phyloP scores from a whole-genome alignment of 176 grass and related monocot genomes.

The Raddia distichophylla region DNA sequence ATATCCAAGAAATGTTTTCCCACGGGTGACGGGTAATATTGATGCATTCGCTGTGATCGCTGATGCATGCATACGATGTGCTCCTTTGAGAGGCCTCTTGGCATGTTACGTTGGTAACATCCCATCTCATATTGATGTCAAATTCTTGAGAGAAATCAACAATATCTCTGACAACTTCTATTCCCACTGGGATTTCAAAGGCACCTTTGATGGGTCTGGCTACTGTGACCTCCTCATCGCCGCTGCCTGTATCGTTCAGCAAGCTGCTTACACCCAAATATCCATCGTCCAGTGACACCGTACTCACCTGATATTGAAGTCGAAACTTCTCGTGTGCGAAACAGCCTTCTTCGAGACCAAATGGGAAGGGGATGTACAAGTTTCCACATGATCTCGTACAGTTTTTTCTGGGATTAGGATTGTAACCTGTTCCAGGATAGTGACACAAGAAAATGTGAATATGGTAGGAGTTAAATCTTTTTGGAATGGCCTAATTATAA shows the following conservation, averaged over 20 bases:
- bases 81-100: neutral
- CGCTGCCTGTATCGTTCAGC: neutral
- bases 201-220: no score
- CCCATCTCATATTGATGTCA: constrained; percentile 32
- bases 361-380: constrained; percentile 28
- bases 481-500: no score
- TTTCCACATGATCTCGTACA: constrained; percentile 38
- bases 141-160: no score
- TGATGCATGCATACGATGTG: no score
- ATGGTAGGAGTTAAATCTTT: neutral
- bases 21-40: constrained; percentile 1
- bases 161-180: neutral
- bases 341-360: constrained; percentile 39
- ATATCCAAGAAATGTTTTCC: constrained; percentile 30
- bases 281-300: constrained; percentile 1
- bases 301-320: constrained; percentile 13
- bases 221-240: neutral
- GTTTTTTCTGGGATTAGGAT: no score
- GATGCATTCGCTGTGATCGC: no score
- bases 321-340: neutral
- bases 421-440: no score
- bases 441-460: no score
- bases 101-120: constrained; percentile 9
- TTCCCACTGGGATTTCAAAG: no score
- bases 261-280: neutral